Base-by-base conservation (phyloP, 1,284 basidiomycete genomes). In the Paramarasmius palmivorus region DNA sequence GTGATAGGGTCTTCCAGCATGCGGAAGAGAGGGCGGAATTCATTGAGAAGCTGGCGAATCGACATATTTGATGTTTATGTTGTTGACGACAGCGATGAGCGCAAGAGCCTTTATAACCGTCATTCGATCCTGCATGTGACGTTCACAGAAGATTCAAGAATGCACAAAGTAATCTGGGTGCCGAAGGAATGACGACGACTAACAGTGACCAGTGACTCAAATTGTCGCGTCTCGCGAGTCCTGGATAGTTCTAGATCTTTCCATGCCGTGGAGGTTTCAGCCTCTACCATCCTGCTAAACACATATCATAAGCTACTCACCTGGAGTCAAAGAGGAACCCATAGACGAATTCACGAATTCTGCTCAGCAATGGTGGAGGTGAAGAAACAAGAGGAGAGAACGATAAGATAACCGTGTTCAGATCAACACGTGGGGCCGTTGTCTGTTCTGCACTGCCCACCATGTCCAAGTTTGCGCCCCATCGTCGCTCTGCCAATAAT, bases 401-500 rank as follows among this genome's bases (percentile, higher is more conserved):
- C 15, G 20, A 26, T 44, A 44, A 44, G 23, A 23, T 23, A 44
- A 44, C 41, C n/a, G 23, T 22, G 39, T 41, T 17, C 23, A 15
- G 10, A 10, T 22, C 17, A 40, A 22, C 9, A 40, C 39, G n/a
- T 22, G 9, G 9, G 17, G n/a, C 17, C 36, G 17, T 9, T 22
- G 17, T 14, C 10, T 12, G 38, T 12, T 38, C 35, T n/a, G 38
- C 37, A 9, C 42, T 9, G 29, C 25, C 23, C 49, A 52, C 39
- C 51, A 90, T 91, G 88, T 90, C 88, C 53, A 91, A 87, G 68
- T 91, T 79, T 66, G 88, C 88, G n/a, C 89, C 88, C 1, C 89
- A 90, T 64, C 73, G 73, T 55, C 76, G 72, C 53, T 80, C 81
- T 2, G 69, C 75, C 32, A 86, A 78, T 65, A 79, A 78, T 50